Evolutionary conservation across 2,329 filamentous ascomycete species (phyloP).

Genomic region (Stagonosporopsis vannaccii): DNA sequence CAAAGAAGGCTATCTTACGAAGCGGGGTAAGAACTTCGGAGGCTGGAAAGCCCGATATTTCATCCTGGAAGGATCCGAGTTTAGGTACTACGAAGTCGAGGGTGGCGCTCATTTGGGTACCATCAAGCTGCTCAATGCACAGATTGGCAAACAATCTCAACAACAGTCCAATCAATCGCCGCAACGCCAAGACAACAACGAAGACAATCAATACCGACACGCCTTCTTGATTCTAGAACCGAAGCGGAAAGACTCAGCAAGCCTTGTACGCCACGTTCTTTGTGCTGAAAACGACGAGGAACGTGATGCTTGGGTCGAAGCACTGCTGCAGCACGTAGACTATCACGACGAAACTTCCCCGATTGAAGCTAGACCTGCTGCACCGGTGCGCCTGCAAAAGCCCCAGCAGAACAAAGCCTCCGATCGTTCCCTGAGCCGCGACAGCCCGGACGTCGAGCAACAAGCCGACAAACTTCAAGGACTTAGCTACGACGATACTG

Average conservation of each 20-base stretch:
- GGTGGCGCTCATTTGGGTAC: constrained; percentile 90
- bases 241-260: constrained; percentile 92
- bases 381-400: constrained; percentile 52
- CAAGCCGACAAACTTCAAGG: constrained; percentile 50
- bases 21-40: constrained; percentile 97
- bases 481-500: constrained; percentile 64
- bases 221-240: constrained; percentile 94
- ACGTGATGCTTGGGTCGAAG: constrained; percentile 92
- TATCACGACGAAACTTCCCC: constrained; percentile 60
- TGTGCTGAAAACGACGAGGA: constrained; percentile 95
- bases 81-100: constrained; percentile 92
- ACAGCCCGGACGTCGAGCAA: constrained; percentile 50
- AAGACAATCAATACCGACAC: constrained; percentile 94
- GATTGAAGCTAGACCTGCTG: constrained; percentile 54
- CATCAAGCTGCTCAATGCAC: constrained; percentile 88
- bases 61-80: constrained; percentile 70
- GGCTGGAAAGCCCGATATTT: constrained; percentile 93
- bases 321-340: constrained; percentile 88
- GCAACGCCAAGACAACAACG: constrained; percentile 71
- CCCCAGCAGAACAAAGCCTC: constrained; percentile 36
- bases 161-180: constrained; percentile 66
- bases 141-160: constrained; percentile 91
- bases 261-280: constrained; percentile 88
- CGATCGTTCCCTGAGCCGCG: constrained; percentile 39
- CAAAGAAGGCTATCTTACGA: constrained; percentile 92